A percentile compares a stretch with the other conserved stretches of the same genome.
Evolutionary conservation across 1,139 yeast genomes (phyloP).

Genomic region (Kodamaea arcana): DNA sequence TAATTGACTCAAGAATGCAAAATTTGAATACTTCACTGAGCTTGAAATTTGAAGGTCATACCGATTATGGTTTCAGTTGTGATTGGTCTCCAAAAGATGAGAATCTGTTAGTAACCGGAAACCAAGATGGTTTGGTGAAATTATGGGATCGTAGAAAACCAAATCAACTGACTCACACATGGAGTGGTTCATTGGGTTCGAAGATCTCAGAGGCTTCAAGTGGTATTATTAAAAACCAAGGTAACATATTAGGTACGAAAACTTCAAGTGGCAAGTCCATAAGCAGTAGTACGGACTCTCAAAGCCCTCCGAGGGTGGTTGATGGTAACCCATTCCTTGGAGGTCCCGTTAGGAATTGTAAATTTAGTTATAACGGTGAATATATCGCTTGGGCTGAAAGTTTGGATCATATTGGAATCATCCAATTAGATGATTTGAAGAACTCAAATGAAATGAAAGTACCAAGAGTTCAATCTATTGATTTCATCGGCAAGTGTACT

Average conservation of each 20-base stretch:
- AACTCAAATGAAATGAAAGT: conserved; percentile 14
- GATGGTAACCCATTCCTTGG: conserved; percentile 17
- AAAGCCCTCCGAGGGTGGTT: too few species aligned
- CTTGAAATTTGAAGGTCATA: conserved; percentile 38
- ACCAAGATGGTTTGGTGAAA: conserved; percentile 57
- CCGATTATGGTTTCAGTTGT: conserved; percentile 57
- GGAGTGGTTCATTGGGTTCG: conserved; percentile 38
- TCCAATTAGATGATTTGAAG: conserved; percentile 32
- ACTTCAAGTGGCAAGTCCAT: not conserved
- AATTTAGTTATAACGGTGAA: conserved; percentile 45
- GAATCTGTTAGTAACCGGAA: conserved; percentile 49
- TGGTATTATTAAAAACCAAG: conserved; percentile 1
- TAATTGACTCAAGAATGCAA: conserved; percentile 40
- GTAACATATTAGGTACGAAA: not conserved
- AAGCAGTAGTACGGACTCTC: not conserved
- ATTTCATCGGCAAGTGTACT: conserved; percentile 55
- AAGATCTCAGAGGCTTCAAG: conserved; percentile 1
- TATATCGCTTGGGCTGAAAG: conserved; percentile 57
- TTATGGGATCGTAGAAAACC: conserved; percentile 48
- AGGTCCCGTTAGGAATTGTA: conserved; percentile 52
- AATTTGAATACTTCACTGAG: conserved; percentile 12
- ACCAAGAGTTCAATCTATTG: conserved; percentile 43
- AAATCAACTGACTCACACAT: conserved; percentile 23
- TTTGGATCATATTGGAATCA: conserved; percentile 53
- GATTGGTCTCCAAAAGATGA: conserved; percentile 52